Percentiles rank a stretch among this genome's conserved stretches.
phyloP scores from a whole-genome alignment of 73 alveolate genomes.

The Tetrahymena elliotti region DNA sequence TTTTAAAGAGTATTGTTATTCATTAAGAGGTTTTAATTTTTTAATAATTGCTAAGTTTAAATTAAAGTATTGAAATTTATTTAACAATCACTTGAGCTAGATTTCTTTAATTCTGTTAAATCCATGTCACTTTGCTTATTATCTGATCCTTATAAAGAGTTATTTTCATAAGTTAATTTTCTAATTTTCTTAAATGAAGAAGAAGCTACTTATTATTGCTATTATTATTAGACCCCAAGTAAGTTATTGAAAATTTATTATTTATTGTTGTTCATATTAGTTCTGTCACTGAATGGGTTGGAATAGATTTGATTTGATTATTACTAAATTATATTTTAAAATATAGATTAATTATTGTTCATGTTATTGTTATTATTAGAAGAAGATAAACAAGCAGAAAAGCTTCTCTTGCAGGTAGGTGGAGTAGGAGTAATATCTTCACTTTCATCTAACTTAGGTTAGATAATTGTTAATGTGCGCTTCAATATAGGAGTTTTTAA shows the following conservation, averaged over 20 bases:
- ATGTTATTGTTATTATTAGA: neutral
- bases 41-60: neutral
- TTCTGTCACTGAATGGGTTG: neutral
- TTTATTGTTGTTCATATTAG: neutral
- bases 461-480: neutral
- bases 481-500: neutral
- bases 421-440: neutral
- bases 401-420: neutral
- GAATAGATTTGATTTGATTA: neutral
- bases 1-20: neutral
- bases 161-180: neutral
- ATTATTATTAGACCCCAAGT: neutral
- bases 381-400: neutral
- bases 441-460: neutral
- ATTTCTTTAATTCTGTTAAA: neutral
- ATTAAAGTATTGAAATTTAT: neutral
- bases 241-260: neutral
- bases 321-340: neutral
- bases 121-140: neutral
- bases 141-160: neutral
- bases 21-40: neutral
- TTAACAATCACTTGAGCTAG: neutral
- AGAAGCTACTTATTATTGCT: neutral
- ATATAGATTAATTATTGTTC: neutral
- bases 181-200: neutral